These are phyloP conservation scores for Wickerhamiella qilinensis DNA, from an alignment of 805 yeast species.

Conservation along the genomic window DNA sequence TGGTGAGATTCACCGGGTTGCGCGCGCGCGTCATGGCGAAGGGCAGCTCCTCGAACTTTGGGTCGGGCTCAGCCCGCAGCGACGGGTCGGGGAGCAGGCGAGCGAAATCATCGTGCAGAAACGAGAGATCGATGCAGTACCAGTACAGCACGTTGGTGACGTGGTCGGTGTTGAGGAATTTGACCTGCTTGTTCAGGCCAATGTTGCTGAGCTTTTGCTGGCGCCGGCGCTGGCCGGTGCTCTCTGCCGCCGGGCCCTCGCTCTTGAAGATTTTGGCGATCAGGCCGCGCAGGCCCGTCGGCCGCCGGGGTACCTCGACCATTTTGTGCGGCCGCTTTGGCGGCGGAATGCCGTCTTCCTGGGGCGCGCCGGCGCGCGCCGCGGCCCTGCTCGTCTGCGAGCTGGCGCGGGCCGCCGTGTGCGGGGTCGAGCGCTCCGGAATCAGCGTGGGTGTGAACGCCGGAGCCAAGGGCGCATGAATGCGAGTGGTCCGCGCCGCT, in stretches of 20 bases:
- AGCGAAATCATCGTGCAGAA: slow-evolving; percentile 18
- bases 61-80: slow-evolving; percentile 9
- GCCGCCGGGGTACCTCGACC: slow-evolving; percentile 6
- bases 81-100: slow-evolving; percentile 18
- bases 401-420: background rate
- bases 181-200: background rate
- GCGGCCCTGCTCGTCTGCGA: background rate
- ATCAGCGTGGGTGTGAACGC: background rate
- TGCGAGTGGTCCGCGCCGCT: no score
- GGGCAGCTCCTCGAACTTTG: slow-evolving; percentile 14
- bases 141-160: slow-evolving; percentile 20
- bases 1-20: slow-evolving; percentile 28
- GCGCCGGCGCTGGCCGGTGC: slow-evolving; percentile 1
- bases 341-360: slow-evolving; percentile 3
- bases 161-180: slow-evolving; percentile 11
- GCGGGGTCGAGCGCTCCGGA: background rate
- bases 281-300: slow-evolving; percentile 3
- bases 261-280: slow-evolving; percentile 5
- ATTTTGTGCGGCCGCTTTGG: slow-evolving; percentile 6
- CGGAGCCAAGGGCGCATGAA: no score
- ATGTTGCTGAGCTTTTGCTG: slow-evolving; percentile 1
- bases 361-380: no score
- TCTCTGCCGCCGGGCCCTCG: background rate
- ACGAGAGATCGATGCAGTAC: slow-evolving; percentile 19
- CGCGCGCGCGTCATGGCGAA: slow-evolving; percentile 35